Conservation (phyloP, 805 yeast genomes). For the Komagataella mondaviorum region DNA sequence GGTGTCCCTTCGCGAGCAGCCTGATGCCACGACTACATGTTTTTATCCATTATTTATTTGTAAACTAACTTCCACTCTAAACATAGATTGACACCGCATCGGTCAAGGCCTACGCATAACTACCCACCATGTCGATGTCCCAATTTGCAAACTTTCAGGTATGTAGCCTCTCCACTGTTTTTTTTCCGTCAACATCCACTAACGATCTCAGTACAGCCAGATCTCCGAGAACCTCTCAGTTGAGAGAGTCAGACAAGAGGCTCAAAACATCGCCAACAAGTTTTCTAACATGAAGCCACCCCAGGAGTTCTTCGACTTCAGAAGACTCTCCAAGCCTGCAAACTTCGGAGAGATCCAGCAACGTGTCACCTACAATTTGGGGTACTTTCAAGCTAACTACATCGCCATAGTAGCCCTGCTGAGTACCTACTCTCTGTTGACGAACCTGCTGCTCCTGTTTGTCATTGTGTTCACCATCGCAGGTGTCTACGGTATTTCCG, state of each 20-base stretch:
- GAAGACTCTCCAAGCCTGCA: conserved; percentile 81
- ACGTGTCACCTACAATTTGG: conserved; percentile 76
- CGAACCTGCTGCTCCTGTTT: conserved; percentile 74
- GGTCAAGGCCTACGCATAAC: conserved; percentile 3
- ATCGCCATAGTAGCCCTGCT: conserved; percentile 57
- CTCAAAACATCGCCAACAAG: conserved; percentile 17
- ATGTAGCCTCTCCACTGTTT: conserved; percentile 10
- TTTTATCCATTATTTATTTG: neutral
- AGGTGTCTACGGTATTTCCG: conserved; percentile 70
- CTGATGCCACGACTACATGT: neutral
- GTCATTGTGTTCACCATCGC: conserved; percentile 62
- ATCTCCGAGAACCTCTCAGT: conserved; percentile 36
- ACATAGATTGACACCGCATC: neutral
- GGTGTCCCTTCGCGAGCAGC: neutral
- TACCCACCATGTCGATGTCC: conserved; percentile 15
- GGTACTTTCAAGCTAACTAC: conserved; percentile 82
- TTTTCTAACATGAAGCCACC: conserved; percentile 73
- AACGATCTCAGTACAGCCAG: neutral
- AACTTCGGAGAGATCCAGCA: conserved; percentile 83
- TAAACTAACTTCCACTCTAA: neutral
- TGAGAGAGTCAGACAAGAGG: conserved; percentile 17
- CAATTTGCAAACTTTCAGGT: conserved; percentile 26
- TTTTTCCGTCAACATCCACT: neutral
- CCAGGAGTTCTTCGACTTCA: conserved; percentile 86
- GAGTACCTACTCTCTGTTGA: conserved; percentile 73